Percentiles rank a stretch among this genome's conserved stretches.
phyloP scores from a whole-genome alignment of 495 filamentous ascomycete genomes.

The Daldinia caldariorum region DNA sequence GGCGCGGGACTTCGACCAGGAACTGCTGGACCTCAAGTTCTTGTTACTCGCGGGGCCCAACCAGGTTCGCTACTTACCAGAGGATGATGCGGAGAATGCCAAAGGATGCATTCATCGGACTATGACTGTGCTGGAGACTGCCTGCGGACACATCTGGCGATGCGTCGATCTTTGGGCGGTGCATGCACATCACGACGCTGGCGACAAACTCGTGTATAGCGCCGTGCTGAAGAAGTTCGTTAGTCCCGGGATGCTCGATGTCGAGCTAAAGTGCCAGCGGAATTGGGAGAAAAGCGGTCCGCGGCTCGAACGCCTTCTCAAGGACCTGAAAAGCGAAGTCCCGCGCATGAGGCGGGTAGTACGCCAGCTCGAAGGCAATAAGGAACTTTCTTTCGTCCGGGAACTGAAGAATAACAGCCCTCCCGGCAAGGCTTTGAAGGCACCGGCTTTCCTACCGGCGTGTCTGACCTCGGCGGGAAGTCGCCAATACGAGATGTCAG shows the following conservation, averaged over 20 bases:
- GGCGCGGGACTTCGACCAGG: conserved; percentile 13
- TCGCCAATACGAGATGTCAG: conserved; percentile 16
- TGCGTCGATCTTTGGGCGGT: not conserved
- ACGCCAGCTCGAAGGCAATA: not conserved
- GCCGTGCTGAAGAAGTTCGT: not conserved
- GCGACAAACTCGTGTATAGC: not conserved
- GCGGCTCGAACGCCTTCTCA: not conserved
- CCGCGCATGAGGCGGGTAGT: conserved; percentile 4
- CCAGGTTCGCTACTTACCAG: conserved; percentile 1
- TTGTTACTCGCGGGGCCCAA: conserved; percentile 9
- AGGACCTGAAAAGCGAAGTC: conserved; percentile 10
- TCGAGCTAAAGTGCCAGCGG: not conserved
- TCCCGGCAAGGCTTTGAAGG: not conserved
- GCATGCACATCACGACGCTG: not conserved
- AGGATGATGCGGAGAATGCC: not conserved
- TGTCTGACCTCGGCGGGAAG: not conserved
- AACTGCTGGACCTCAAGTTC: conserved; percentile 20
- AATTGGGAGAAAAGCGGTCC: conserved; percentile 8
- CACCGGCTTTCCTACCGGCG: not conserved
- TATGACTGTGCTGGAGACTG: not conserved
- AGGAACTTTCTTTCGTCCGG: conserved; percentile 1
- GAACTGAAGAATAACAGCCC: not conserved
- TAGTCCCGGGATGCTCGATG: not conserved
- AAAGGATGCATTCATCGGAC: conserved; percentile 10
- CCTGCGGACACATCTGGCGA: conserved; percentile 9